Conservation (phyloP, 106 monocot species). For the Allium sativum region DNA sequence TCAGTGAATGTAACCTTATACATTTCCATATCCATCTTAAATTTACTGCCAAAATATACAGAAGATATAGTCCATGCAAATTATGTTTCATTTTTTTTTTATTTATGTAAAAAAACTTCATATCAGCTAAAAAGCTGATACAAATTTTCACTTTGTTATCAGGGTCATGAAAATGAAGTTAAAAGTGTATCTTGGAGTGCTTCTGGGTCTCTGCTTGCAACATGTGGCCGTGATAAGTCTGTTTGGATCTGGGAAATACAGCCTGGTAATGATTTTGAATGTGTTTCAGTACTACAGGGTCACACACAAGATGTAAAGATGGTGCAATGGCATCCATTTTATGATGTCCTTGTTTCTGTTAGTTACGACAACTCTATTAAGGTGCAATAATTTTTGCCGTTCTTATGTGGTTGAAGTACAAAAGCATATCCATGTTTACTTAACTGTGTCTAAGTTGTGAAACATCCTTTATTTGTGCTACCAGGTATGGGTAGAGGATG, state of each 20-base stretch:
- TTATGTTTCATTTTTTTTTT: too few species aligned
- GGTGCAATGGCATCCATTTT: slow-evolving; percentile 84
- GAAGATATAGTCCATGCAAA: too few species aligned
- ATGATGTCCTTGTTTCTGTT: slow-evolving; percentile 88
- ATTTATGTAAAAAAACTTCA: too few species aligned
- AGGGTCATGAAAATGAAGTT: slow-evolving; percentile 99
- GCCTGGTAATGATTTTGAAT: slow-evolving; percentile 87
- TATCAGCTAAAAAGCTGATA: background rate
- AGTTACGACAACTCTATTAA: slow-evolving; percentile 95
- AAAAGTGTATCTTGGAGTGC: slow-evolving; percentile 91
- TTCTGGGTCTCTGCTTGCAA: slow-evolving; percentile 74
- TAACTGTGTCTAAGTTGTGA: background rate
- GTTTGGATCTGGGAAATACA: slow-evolving; percentile 97
- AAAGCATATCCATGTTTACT: too few species aligned
- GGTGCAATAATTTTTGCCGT: slow-evolving; percentile 24
- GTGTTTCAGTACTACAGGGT: slow-evolving; percentile 67
- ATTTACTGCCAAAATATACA: too few species aligned
- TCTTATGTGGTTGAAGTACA: background rate
- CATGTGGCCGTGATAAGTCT: slow-evolving; percentile 84
- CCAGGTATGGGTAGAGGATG: slow-evolving; percentile 85
- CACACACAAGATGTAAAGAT: slow-evolving; percentile 97
- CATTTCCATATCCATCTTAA: too few species aligned
- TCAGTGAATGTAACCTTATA: too few species aligned
- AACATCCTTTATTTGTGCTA: background rate
- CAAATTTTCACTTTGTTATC: background rate